phyloP scores from a whole-genome alignment of 345 rosid genomes.

The Camelina hispida region DNA sequence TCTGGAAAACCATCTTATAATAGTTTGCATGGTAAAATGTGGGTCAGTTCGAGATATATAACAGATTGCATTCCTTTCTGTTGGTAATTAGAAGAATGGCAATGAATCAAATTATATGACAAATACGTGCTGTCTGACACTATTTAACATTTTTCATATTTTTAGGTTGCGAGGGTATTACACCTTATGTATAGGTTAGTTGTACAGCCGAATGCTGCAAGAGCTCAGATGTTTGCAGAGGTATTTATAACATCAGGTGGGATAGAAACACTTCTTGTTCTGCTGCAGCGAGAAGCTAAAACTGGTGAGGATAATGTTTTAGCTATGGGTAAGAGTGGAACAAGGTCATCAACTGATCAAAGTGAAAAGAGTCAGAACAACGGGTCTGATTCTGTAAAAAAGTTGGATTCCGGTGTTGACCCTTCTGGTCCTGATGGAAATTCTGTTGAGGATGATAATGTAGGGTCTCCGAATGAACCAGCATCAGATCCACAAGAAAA shows the following conservation, averaged over 20 bases:
- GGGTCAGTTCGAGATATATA: constrained; percentile 17
- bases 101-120: constrained; percentile 13
- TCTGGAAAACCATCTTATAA: constrained; percentile 22
- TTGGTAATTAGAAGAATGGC: constrained; percentile 25
- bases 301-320: constrained; percentile 62
- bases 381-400: constrained; percentile 46
- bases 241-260: constrained; percentile 88
- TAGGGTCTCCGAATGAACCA: constrained; percentile 46
- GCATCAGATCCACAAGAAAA: constrained; percentile 50
- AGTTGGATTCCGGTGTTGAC: constrained; percentile 46
- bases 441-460: constrained; percentile 50
- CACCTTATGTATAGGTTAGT: constrained; percentile 89
- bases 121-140: constrained; percentile 22
- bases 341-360: constrained; percentile 48
- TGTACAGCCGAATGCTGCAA: constrained; percentile 87
- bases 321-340: constrained; percentile 48
- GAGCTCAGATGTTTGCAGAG: constrained; percentile 80
- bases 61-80: constrained; percentile 24
- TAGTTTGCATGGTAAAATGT: constrained; percentile 25
- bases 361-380: constrained; percentile 46
- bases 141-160: constrained; percentile 35
- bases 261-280: constrained; percentile 94
- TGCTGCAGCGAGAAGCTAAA: constrained; percentile 94
- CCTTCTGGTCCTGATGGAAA: constrained; percentile 44
- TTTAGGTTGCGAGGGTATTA: constrained; percentile 89